phyloP scores from a whole-genome alignment of 805 yeast genomes.

The Candida cerambycidarum region DNA sequence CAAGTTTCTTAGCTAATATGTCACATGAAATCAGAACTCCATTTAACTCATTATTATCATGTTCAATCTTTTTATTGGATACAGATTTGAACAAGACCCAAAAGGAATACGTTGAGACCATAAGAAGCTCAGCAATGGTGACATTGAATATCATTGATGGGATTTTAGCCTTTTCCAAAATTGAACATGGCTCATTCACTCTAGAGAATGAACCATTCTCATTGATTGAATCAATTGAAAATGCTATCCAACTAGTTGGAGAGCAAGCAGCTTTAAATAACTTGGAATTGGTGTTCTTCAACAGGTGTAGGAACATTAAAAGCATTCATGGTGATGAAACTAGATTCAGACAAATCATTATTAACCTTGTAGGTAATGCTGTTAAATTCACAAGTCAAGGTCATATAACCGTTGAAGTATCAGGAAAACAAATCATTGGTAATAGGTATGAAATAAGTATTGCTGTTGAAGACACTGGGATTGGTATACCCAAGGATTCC shows the following conservation, averaged over 20 bases:
- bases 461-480: constrained; percentile 51
- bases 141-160: constrained; percentile 54
- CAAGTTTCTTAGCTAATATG: constrained; percentile 54
- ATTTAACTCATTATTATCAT: constrained; percentile 50
- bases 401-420: constrained; percentile 37
- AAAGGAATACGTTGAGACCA: constrained; percentile 52
- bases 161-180: constrained; percentile 52
- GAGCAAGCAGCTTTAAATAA: constrained; percentile 47
- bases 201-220: constrained; percentile 46
- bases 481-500: constrained; percentile 49
- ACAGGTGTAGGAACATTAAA: constrained; percentile 39
- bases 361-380: constrained; percentile 54
- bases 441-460: constrained; percentile 40
- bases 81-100: constrained; percentile 46
- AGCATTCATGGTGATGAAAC: constrained; percentile 49
- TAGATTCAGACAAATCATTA: constrained; percentile 49
- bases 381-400: constrained; percentile 51
- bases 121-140: constrained; percentile 50
- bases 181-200: constrained; percentile 54
- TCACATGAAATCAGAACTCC: constrained; percentile 60
- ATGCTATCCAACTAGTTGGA: constrained; percentile 48
- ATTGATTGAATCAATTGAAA: constrained; percentile 44
- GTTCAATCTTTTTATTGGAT: constrained; percentile 49
- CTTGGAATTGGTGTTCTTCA: constrained; percentile 45
- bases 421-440: constrained; percentile 25